Evolutionary conservation across 306 rosid genomes (phyloP), one percentile per base, ranked within the genome.

Genomic region (Chamaecrista fasciculata): DNA sequence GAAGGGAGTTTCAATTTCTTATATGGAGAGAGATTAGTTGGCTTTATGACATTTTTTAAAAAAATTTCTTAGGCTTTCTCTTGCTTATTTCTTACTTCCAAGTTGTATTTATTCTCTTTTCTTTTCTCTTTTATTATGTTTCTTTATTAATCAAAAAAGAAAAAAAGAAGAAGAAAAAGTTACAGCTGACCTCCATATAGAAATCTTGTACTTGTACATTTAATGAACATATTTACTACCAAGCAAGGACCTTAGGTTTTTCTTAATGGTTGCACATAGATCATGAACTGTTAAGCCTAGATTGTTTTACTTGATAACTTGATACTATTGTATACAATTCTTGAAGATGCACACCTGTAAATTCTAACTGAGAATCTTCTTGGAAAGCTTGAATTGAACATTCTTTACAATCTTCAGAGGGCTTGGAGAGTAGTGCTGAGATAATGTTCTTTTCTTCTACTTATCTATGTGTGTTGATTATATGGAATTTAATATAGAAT

Each of bases 191-290:
- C 44, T 31, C 25, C 42, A n/a, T 8, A 15, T 16, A 58, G 26
- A 11, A 33, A n/a, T 31, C 64, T 59, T 15, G 34, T 31, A n/a
- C 64, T 59, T 15, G 34, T 29, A n/a, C 51, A 4, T 3, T 19
- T 66, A 31, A 56, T 36, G 51, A 60, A 61, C 15, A 31, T 66
- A 58, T 34, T 73, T 36, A 44, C 62, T 8, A n/a, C 18, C 24
- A 57, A 66, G 37, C 40, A 67, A 25, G 46, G 12, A 31, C 66
- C 16, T 6, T 20, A 33, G 39, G 25, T 57, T 12, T 39, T 65
- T 57, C 57, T 71, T 11, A 12, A 48, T 39, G 37, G 26, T 62
- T 61, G 16, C 46, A 43, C 50, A 24, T 52, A 11, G 55, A 58
- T 66, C 25, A 49, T 26, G 8, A 57, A 31, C 18, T 18, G 11